A percentile compares a stretch with the other conserved stretches of the same genome.
Evolutionary conservation across 2,329 filamentous ascomycete genomes (phyloP).

Genomic region (Pseudogymnoascus sp.): DNA sequence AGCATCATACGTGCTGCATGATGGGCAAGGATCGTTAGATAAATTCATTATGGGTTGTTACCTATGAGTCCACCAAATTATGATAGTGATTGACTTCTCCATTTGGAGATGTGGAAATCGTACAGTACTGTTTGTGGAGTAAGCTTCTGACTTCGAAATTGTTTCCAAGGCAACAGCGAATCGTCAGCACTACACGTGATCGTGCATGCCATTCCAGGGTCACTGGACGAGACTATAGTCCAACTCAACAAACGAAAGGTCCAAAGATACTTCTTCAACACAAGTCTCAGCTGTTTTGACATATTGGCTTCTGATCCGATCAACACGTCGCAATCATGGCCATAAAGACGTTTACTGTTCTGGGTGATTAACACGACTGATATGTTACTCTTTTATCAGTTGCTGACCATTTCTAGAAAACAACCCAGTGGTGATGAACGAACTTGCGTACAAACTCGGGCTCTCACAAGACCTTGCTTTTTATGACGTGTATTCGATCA

Average conservation of each 20-base stretch:
- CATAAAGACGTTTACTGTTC: not conserved
- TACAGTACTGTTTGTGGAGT: no score
- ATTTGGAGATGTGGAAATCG: not conserved
- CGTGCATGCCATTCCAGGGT: not conserved
- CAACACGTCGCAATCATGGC: not conserved
- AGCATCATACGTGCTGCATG: not conserved
- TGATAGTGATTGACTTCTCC: not conserved
- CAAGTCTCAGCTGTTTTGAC: not conserved
- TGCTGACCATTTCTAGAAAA: slow-evolving; percentile 32
- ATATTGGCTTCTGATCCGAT: not conserved
- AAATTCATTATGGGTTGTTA: no score
- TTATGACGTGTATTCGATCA: slow-evolving; percentile 87
- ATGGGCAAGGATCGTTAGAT: no score
- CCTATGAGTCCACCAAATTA: no score
- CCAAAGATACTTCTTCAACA: not conserved
- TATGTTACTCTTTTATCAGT: not conserved
- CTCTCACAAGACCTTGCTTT: slow-evolving; percentile 69
- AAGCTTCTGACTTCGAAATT: not conserved
- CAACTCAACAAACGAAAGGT: not conserved
- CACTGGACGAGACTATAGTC: not conserved
- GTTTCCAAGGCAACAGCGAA: not conserved
- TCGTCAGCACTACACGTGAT: not conserved
- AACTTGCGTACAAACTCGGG: slow-evolving; percentile 74
- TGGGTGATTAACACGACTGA: not conserved
- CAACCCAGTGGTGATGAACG: slow-evolving; percentile 84